Evolutionary conservation across 176 grass and related monocot genomes (phyloP), one percentile per base, ranked within the genome.

Genomic region (Carex kokanica): DNA sequence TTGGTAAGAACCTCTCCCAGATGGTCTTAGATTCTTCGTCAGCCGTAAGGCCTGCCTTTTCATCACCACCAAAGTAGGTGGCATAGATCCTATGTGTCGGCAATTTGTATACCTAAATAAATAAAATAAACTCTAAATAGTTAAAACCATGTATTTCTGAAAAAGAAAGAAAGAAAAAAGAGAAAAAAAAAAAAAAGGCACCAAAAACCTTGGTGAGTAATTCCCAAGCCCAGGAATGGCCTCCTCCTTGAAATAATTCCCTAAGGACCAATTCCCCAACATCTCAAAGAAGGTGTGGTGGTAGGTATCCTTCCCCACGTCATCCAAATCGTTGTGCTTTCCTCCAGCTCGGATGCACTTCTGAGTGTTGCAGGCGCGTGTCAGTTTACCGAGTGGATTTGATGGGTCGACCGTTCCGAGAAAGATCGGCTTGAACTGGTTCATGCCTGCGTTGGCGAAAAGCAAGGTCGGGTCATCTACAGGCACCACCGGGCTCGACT

Each of bases 271-370:
- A 67, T 93, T 99, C 17, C 96, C 93, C 0, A 99, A 90, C 96
- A 99, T 99, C 83, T 99, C 96, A 58, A 99, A 99, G 86, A 95
- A 99, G 65, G 96, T 99, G 65, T 95, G 96, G 75, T 99, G 96
- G 80, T 99, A 99, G 5, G 93, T 99, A 81, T 99, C 96, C 83
- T 99, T 99, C 3, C 96, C 96, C 5, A 99, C 96, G 58, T 99
- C 96, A 84, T 99, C 93, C n/a, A 99, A 90, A 55, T 99, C 96
- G 86, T 99, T 99, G 80, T 99, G 93, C 93, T 99, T 95, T 23
- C 93, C 93, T 9, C 93, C 96, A 43, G 96, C 96, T 55, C 93
- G 91, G 74, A 99, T 99, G 88, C 93, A 99, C 85, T 99, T 99
- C 85, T 99, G 91, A 52, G 91, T 95, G 86, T 99, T 86, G 81